These are phyloP conservation scores for Podaxis pistillaris DNA, from an alignment of 768 basidiomycete genomes.

Conservation along the genomic window DNA sequence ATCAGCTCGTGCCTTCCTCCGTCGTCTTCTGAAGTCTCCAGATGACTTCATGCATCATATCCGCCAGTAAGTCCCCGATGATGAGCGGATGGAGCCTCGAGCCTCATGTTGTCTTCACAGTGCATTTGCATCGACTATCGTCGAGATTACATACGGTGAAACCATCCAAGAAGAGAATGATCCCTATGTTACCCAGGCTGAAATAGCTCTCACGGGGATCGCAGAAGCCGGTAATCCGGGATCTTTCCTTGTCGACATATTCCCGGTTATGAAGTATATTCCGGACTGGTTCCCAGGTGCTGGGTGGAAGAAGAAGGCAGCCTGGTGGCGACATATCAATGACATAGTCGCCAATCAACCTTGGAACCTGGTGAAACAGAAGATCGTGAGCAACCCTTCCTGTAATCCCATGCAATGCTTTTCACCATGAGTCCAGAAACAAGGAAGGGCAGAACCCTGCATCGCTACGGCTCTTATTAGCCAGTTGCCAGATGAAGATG, in stretches of 20 bases:
- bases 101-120: constrained; percentile 20
- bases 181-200: constrained; percentile 30
- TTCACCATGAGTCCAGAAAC: background rate
- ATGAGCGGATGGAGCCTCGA: background rate
- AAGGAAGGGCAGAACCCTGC: background rate
- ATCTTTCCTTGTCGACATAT: constrained; percentile 32
- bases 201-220: constrained; percentile 26
- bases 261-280: constrained; percentile 32
- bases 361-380: constrained; percentile 26
- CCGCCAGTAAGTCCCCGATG: constrained; percentile 33
- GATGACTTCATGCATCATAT: constrained; percentile 40
- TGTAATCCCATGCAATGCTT: background rate
- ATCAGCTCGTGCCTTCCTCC: constrained; percentile 24
- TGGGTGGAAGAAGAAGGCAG: constrained; percentile 34
- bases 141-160: constrained; percentile 33
- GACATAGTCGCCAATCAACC: constrained; percentile 31
- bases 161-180: constrained; percentile 28
- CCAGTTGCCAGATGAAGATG: background rate
- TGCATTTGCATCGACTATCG: constrained; percentile 30
- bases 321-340: constrained; percentile 26
- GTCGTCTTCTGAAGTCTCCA: constrained; percentile 36
- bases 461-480: constrained; percentile 8
- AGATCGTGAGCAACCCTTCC: constrained; percentile 25
- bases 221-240: constrained; percentile 29
- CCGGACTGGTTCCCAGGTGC: constrained; percentile 40